These are phyloP conservation scores for Pythium plurisporium DNA, from an alignment of 352 stramenopile species.

Conservation along the genomic window DNA sequence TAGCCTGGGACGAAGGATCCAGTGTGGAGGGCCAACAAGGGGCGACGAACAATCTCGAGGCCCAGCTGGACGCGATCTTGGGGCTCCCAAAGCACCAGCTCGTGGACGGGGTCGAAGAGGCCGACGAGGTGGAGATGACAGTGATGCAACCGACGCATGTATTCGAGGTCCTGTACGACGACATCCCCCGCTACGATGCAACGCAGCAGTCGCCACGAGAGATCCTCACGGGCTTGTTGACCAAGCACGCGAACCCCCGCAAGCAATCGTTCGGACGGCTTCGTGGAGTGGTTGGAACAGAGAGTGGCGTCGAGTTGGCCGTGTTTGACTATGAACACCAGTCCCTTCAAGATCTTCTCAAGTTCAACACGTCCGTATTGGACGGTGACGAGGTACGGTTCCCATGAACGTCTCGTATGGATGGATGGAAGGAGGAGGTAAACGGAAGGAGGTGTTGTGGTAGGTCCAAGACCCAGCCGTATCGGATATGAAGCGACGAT, in stretches of 20 bases:
- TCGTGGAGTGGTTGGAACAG: slow-evolving; percentile 29
- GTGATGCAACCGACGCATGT: slow-evolving; percentile 7
- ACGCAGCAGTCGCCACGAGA: background rate
- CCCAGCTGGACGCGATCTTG: slow-evolving; percentile 41
- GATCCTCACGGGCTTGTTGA: slow-evolving; percentile 19
- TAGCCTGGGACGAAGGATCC: background rate
- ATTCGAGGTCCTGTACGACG: slow-evolving; percentile 43
- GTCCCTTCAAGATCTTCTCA: slow-evolving; percentile 65
- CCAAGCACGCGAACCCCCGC: slow-evolving; percentile 23
- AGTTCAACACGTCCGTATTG: slow-evolving; percentile 61
- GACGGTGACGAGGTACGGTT: slow-evolving; percentile 29
- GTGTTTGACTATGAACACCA: slow-evolving; percentile 68
- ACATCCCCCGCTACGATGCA: slow-evolving; percentile 39
- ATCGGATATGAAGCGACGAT: slow-evolving; percentile 54
- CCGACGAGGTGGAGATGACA: background rate
- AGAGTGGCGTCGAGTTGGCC: slow-evolving; percentile 23
- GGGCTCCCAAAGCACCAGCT: background rate
- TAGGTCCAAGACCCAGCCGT: slow-evolving; percentile 29
- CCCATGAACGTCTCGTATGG: background rate
- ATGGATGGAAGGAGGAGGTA: background rate
- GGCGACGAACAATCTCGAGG: slow-evolving; percentile 20
- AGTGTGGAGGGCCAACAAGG: background rate
- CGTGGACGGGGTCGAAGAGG: background rate
- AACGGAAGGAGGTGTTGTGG: background rate
- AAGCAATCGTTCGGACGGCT: slow-evolving; percentile 33